Percentiles rank a stretch among this genome's conserved stretches.
These are phyloP conservation scores for Hebeloma cylindrosporum DNA, from an alignment of 768 basidiomycete genomes.

Conservation along the genomic window DNA sequence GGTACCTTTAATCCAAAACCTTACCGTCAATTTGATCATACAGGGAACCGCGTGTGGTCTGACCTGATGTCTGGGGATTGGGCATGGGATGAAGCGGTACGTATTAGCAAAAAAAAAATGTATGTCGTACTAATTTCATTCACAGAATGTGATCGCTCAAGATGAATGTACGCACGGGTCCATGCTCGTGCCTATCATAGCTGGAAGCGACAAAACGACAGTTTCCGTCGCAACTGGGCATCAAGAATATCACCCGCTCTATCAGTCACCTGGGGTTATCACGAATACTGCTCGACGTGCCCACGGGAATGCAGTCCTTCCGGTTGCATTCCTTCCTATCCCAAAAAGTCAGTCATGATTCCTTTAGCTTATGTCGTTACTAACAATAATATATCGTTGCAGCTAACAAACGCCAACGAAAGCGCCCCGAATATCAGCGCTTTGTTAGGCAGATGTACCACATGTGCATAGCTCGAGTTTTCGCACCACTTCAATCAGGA, in stretches of 20 bases:
- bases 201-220: no score
- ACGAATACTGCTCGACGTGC: no score
- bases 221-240: no score
- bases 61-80: slow-evolving; percentile 26
- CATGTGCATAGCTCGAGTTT: slow-evolving; percentile 18
- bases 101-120: no score
- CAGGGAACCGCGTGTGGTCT: slow-evolving; percentile 21
- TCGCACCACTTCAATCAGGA: slow-evolving; percentile 11
- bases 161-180: slow-evolving; percentile 14
- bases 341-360: slow-evolving; percentile 30
- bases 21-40: slow-evolving; percentile 24
- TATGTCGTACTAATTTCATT: neutral
- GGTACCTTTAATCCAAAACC: slow-evolving; percentile 20
- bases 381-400: no score
- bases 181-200: no score
- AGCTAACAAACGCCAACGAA: slow-evolving; percentile 19
- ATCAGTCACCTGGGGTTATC: no score
- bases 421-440: slow-evolving; percentile 13
- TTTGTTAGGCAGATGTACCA: slow-evolving; percentile 29
- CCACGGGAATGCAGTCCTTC: no score
- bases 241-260: no score
- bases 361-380: slow-evolving; percentile 8
- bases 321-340: no score
- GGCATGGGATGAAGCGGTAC: slow-evolving; percentile 25
- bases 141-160: slow-evolving; percentile 11